These are phyloP conservation scores for Didymella segeticola DNA, from an alignment of 2,329 filamentous ascomycete species.

Conservation along the genomic window DNA sequence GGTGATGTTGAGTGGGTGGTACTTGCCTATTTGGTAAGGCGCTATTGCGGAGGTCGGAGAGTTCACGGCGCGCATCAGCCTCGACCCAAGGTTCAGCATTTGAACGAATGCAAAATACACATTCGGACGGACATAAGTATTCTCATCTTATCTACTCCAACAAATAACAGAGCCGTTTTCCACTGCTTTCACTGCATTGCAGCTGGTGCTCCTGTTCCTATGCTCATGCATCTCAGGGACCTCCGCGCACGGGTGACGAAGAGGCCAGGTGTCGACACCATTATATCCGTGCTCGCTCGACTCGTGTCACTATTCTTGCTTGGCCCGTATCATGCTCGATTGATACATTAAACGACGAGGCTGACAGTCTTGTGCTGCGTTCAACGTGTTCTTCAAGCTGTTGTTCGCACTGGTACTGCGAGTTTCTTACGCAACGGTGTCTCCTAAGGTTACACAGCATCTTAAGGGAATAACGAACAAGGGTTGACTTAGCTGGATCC, in stretches of 20 bases:
- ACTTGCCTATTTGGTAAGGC: conserved; percentile 29
- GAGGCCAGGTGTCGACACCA: conserved; percentile 21
- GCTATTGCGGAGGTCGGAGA: conserved; percentile 23
- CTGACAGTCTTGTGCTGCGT: not conserved
- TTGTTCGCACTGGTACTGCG: not conserved
- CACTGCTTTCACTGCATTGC: not conserved
- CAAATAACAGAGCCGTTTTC: not conserved
- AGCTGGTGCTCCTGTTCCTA: not conserved
- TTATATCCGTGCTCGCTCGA: conserved; percentile 4
- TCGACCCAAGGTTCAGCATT: not conserved
- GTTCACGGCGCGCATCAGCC: conserved; percentile 21
- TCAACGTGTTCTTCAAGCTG: not conserved
- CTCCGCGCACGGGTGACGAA: conserved; percentile 27
- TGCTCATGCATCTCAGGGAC: conserved; percentile 14
- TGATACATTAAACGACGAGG: not conserved
- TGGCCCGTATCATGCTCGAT: not conserved
- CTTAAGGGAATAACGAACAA: conserved; percentile 14
- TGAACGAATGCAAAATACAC: not conserved
- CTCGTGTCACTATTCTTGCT: not conserved
- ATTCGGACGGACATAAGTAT: not conserved
- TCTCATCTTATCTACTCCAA: not conserved
- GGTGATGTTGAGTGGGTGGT: conserved; percentile 34
- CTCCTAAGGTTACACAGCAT: conserved; percentile 18
- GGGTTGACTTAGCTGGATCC: conserved; percentile 12
- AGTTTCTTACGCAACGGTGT: conserved; percentile 9